These are phyloP conservation scores for Pluteus cervinus DNA, from an alignment of 768 basidiomycete species.

Conservation along the genomic window DNA sequence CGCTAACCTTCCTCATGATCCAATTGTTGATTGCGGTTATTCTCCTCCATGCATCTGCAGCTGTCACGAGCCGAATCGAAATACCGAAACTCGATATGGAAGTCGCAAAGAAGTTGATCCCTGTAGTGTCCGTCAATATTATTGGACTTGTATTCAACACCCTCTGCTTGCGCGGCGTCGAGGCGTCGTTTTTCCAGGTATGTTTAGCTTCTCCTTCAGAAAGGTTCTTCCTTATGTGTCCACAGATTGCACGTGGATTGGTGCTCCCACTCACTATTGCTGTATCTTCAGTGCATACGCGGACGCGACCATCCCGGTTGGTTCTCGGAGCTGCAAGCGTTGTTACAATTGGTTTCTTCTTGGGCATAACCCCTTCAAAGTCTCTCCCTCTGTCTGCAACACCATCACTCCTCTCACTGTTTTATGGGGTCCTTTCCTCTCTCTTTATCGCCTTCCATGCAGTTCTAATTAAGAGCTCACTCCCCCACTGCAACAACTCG, in stretches of 20 bases:
- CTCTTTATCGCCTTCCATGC: constrained; percentile 73
- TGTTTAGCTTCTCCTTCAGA: constrained; percentile 1
- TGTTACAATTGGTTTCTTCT: constrained; percentile 72
- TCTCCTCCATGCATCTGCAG: constrained; percentile 50
- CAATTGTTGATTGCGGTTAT: constrained; percentile 68
- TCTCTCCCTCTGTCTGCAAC: constrained; percentile 32
- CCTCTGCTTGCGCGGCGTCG: constrained; percentile 70
- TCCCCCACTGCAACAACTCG: constrained; percentile 63
- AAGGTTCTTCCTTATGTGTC: constrained; percentile 1
- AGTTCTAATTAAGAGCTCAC: constrained; percentile 66
- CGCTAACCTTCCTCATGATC: constrained; percentile 59
- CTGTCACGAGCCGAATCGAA: constrained; percentile 42
- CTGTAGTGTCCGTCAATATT: constrained; percentile 66
- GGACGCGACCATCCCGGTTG: constrained; percentile 42
- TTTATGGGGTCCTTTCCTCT: constrained; percentile 69
- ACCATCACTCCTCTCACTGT: constrained; percentile 51
- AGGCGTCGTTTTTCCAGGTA: constrained; percentile 80
- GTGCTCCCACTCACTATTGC: constrained; percentile 78
- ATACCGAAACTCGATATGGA: constrained; percentile 50
- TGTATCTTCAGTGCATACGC: constrained; percentile 58
- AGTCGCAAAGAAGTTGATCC: constrained; percentile 51
- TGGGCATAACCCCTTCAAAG: constrained; percentile 61
- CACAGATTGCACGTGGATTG: constrained; percentile 76
- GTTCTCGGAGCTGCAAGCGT: constrained; percentile 54
- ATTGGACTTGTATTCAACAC: constrained; percentile 75